Evolutionary conservation across 352 stramenopile species (phyloP).

Genomic region (Pythium aristosporum): DNA sequence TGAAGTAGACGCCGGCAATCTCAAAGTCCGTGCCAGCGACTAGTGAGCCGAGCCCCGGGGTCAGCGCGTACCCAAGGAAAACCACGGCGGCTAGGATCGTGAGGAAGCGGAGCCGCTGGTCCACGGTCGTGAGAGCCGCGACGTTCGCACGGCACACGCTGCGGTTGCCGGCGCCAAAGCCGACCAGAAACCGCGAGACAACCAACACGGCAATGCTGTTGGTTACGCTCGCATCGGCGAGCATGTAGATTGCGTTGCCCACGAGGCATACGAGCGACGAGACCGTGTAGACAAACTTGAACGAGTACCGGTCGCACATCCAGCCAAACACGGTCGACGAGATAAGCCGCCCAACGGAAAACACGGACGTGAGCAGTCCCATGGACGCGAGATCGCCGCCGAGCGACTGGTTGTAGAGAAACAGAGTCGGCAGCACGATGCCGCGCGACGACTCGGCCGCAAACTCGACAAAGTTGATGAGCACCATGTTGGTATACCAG

Average conservation of each 20-base stretch:
- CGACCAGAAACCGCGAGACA: conserved; percentile 67
- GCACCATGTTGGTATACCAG: conserved; percentile 79
- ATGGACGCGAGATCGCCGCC: conserved; percentile 76
- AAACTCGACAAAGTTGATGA: conserved; percentile 88
- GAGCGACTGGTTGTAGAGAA: conserved; percentile 83
- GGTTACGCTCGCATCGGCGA: conserved; percentile 62
- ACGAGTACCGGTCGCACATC: conserved; percentile 83
- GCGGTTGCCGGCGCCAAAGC: conserved; percentile 76
- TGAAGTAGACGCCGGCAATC: conserved; percentile 60
- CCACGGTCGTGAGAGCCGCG: conserved; percentile 61
- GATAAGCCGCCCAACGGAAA: conserved; percentile 74
- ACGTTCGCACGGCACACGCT: conserved; percentile 78
- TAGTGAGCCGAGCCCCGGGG: conserved; percentile 62
- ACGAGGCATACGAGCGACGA: conserved; percentile 77
- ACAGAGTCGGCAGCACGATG: conserved; percentile 77
- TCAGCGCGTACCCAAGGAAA: conserved; percentile 74
- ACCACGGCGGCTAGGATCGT: conserved; percentile 74
- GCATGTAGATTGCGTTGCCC: conserved; percentile 75
- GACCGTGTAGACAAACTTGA: conserved; percentile 74
- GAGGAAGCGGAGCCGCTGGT: conserved; percentile 71
- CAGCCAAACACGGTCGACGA: conserved; percentile 81
- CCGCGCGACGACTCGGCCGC: conserved; percentile 72
- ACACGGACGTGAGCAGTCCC: conserved; percentile 78
- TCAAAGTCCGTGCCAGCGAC: conserved; percentile 57
- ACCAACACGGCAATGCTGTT: conserved; percentile 55